Conservation (phyloP, 345 rosid species). For the Salix udensis region DNA sequence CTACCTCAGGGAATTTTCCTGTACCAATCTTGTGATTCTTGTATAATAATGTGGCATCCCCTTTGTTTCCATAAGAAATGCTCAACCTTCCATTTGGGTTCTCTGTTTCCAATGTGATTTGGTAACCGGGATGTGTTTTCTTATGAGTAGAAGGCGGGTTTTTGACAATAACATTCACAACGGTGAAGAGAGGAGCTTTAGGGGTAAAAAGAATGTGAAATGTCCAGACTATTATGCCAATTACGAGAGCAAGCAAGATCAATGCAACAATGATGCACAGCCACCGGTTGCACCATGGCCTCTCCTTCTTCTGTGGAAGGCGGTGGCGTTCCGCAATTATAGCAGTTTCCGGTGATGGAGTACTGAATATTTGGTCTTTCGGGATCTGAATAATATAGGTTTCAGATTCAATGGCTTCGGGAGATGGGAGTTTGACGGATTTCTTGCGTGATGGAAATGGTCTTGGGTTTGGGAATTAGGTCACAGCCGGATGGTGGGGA, state of each 20-base stretch:
- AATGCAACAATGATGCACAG: slow-evolving; percentile 24
- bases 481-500: not conserved
- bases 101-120: slow-evolving; percentile 25
- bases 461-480: not conserved
- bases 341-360: slow-evolving; percentile 59
- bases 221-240: slow-evolving; percentile 15
- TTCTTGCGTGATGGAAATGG: not conserved
- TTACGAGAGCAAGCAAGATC: slow-evolving; percentile 11
- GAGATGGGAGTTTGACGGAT: not conserved
- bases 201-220: slow-evolving; percentile 19
- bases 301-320: slow-evolving; percentile 18
- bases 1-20: slow-evolving; percentile 33
- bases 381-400: slow-evolving; percentile 59
- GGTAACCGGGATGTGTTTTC: not conserved
- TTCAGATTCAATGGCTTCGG: slow-evolving; percentile 15
- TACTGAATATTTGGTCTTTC: slow-evolving; percentile 61
- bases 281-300: slow-evolving; percentile 11
- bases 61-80: slow-evolving; percentile 27
- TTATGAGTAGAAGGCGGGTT: slow-evolving; percentile 1
- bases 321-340: slow-evolving; percentile 35
- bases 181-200: slow-evolving; percentile 18
- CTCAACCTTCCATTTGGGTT: slow-evolving; percentile 39
- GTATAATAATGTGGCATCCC: slow-evolving; percentile 25
- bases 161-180: slow-evolving; percentile 12
- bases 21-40: slow-evolving; percentile 35